These are phyloP conservation scores for Isabelozyma pseudorhagii DNA, from an alignment of 805 yeast genomes.

Conservation along the genomic window DNA sequence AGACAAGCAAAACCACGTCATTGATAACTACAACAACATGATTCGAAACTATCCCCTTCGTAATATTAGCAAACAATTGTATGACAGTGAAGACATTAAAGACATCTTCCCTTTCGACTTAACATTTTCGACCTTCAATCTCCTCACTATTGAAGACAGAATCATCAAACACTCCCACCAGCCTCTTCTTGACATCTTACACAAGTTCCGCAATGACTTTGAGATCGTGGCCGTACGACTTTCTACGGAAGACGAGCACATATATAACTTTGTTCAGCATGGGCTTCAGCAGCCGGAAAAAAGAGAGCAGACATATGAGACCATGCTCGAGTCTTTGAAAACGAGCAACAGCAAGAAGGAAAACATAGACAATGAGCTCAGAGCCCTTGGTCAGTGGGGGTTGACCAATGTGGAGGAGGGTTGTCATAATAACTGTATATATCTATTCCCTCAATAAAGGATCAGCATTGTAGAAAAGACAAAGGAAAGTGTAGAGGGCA, in stretches of 20 bases:
- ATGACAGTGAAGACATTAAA: conserved; percentile 3
- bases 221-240: conserved; percentile 7
- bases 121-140: conserved; percentile 17
- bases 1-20: not conserved
- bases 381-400: conserved; percentile 17
- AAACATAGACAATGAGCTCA: conserved; percentile 11
- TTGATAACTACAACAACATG: not conserved
- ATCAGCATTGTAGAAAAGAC: not conserved
- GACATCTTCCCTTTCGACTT: conserved; percentile 29
- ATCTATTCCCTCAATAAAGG: conserved; percentile 9
- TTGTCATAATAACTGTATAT: conserved; percentile 11
- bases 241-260: conserved; percentile 9
- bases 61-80: not conserved
- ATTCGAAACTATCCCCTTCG: conserved; percentile 1
- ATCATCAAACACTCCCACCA: conserved; percentile 21
- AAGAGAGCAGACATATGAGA: conserved; percentile 11
- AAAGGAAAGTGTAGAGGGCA: too few relatives aligned
- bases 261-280: conserved; percentile 11
- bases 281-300: not conserved
- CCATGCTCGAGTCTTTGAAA: conserved; percentile 11
- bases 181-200: conserved; percentile 17
- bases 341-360: not conserved
- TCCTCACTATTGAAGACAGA: conserved; percentile 30
- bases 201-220: conserved; percentile 3
- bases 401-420: conserved; percentile 18